Base-by-base conservation (phyloP, 2,329 filamentous ascomycete genomes). In the Colletotrichum tofieldiae region DNA sequence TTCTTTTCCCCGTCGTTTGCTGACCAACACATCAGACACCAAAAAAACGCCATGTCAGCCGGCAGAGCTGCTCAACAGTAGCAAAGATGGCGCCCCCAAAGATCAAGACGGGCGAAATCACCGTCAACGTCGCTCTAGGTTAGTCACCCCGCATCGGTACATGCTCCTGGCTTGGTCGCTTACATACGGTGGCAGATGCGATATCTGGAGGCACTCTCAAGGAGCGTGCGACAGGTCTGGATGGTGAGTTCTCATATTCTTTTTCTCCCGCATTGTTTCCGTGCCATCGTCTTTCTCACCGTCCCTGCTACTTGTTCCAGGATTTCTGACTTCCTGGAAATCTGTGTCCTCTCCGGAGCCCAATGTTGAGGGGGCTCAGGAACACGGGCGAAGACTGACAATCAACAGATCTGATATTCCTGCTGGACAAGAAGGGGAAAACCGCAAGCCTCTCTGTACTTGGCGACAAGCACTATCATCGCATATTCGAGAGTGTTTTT, bases 401-500 rank as follows among this genome's bases (percentile, higher is more conserved):
- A 45, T 23, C n/a, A 9, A 12, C 9, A 84, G 83, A 85, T 62
- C 74, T 86, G 47, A 78, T 81, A 1, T 78, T 81, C 55, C 77
- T 85, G 11, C 76, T 86, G 12, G 75, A 76, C 39, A 84, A 83
- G 64, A 83, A 81, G 39, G 66, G 70, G 65, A 80, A 77, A 47
- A 77, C 78, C 5, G 71, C 79, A 26, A 82, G 82, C 67, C 77
- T 85, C 82, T 85, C 78, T 72, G 81, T 51, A 62, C 47, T 20
- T 14, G 89, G 88, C 56, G 94, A 97, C 79, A 93, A 93, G 79
- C 89, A 89, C n/a, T 97, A 93, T 76, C 93, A 96, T 78, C 89
- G 89, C 71, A 91, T 98, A 54, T 94, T 94, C 76, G 94, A 98
- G 77, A 89, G 90, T 1, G 84, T 98, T 3, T 98, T 98, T 78